phyloP scores from a whole-genome alignment of 73 alveolate species.

The Tetrahymena borealis region DNA sequence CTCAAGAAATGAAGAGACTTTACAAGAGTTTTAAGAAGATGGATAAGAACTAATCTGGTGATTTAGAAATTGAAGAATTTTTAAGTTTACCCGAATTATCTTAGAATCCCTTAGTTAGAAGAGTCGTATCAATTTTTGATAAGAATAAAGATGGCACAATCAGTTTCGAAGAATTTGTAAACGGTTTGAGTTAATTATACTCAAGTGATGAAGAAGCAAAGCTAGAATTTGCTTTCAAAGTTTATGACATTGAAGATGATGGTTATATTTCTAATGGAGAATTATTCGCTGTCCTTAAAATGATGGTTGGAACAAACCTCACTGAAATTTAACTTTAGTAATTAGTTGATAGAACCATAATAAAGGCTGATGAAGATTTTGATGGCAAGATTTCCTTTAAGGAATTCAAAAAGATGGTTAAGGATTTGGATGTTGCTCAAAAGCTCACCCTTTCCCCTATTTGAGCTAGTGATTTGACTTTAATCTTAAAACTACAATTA shows the following conservation, averaged over 20 bases:
- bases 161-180: slow-evolving; percentile 90
- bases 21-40: slow-evolving; percentile 72
- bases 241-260: slow-evolving; percentile 90
- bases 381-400: slow-evolving; percentile 92
- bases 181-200: slow-evolving; percentile 86
- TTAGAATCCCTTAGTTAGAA: slow-evolving; percentile 87
- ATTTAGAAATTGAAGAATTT: slow-evolving; percentile 94
- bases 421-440: slow-evolving; percentile 78
- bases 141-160: slow-evolving; percentile 92
- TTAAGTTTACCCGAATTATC: slow-evolving; percentile 95
- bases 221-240: slow-evolving; percentile 85
- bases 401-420: slow-evolving; percentile 90
- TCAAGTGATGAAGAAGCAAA: slow-evolving; percentile 90
- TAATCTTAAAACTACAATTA: background rate
- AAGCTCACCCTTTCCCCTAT: slow-evolving; percentile 36
- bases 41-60: slow-evolving; percentile 88
- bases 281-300: slow-evolving; percentile 87
- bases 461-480: background rate
- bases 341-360: slow-evolving; percentile 94
- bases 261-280: slow-evolving; percentile 96
- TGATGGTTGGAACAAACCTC: slow-evolving; percentile 98
- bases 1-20: slow-evolving; percentile 41
- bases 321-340: slow-evolving; percentile 93
- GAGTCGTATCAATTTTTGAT: slow-evolving; percentile 89
- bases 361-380: slow-evolving; percentile 92